Conservation (phyloP, 208 protist genomes). For the Lotmaria passim region DNA sequence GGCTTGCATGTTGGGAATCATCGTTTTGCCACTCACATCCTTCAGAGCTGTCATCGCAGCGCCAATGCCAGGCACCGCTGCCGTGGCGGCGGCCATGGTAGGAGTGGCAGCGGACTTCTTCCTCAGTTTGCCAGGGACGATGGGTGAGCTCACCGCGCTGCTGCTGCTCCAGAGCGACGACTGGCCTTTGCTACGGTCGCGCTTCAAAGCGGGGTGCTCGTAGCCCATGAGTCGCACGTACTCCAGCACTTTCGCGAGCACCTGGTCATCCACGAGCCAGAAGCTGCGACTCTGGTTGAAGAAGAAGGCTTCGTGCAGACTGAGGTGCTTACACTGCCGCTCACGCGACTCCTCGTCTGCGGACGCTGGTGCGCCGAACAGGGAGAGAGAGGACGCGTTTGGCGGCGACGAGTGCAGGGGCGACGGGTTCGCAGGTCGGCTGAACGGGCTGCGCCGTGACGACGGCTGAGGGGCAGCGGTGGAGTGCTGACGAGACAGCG, state of each 20-base stretch:
- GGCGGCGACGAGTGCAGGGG: slow-evolving; percentile 3
- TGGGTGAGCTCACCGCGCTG: slow-evolving; percentile 28
- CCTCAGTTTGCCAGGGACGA: slow-evolving; percentile 13
- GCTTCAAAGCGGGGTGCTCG: slow-evolving; percentile 42
- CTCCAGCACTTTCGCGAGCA: slow-evolving; percentile 73
- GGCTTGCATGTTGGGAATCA: neutral
- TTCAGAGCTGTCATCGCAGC: neutral
- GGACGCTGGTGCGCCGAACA: neutral
- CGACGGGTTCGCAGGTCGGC: neutral
- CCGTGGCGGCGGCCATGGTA: neutral
- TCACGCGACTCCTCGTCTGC: slow-evolving; percentile 24
- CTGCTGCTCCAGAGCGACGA: slow-evolving; percentile 37
- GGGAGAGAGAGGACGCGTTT: slow-evolving; percentile 3
- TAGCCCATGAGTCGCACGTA: slow-evolving; percentile 83
- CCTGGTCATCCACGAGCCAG: slow-evolving; percentile 77
- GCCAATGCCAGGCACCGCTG: neutral
- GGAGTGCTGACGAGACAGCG: slow-evolving; percentile 19
- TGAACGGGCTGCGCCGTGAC: neutral
- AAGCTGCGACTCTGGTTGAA: slow-evolving; percentile 39
- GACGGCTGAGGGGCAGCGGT: slow-evolving; percentile 9
- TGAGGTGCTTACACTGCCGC: slow-evolving; percentile 42
- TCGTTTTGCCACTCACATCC: neutral
- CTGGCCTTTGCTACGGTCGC: slow-evolving; percentile 28
- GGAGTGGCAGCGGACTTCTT: neutral
- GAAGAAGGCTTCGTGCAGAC: slow-evolving; percentile 79